Base-by-base conservation (phyloP, 805 yeast genomes). In the Wickerhamomyces xylosicus region DNA sequence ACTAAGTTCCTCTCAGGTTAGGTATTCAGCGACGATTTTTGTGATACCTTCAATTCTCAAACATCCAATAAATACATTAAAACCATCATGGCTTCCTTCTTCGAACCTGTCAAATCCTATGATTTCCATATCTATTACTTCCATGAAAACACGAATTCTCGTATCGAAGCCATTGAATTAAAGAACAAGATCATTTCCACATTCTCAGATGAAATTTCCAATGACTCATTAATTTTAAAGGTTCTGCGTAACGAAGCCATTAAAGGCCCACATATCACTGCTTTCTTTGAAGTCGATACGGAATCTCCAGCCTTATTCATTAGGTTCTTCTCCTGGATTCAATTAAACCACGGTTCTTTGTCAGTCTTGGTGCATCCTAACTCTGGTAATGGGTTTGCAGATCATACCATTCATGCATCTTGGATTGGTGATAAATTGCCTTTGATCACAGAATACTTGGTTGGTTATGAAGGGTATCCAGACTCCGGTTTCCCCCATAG, bases 71-170 rank as follows among this genome's bases (percentile, higher is more conserved):
- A n/a, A n/a, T n/a, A n/a, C n/a, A n/a, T n/a, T n/a, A n/a, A n/a
- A n/a, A n/a, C n/a, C n/a, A n/a, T 13, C 28, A 31, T 31, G 33
- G 14, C 33, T 8, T 5, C 39, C 11, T 44, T 38, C 37, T 34
- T 21, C n/a, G 41, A 21, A 1, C 47, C 47, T 5, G 52, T 59
- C 17, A 33, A 35, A 8, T 64, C 72, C 15, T 73, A 67, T 49
- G 78, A 72, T 48, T 59, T 73, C 45, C 79, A 72, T 49, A 67
- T 74, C 4, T 73, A 72, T 52, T 72, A 67, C 65, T 56, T 61
- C 46, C 53, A 58, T 37, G 55, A 54, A 35, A 50, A 52, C 44
- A 46, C 52, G 13, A 44, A 36, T 9, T 66, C 70, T 37, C 47
- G 54, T 25, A 35, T 52, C 11, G 53, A 54, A 25, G 72, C 74